phyloP scores from a whole-genome alignment of 305 asterid species.

The Caryopteris hybrid region DNA sequence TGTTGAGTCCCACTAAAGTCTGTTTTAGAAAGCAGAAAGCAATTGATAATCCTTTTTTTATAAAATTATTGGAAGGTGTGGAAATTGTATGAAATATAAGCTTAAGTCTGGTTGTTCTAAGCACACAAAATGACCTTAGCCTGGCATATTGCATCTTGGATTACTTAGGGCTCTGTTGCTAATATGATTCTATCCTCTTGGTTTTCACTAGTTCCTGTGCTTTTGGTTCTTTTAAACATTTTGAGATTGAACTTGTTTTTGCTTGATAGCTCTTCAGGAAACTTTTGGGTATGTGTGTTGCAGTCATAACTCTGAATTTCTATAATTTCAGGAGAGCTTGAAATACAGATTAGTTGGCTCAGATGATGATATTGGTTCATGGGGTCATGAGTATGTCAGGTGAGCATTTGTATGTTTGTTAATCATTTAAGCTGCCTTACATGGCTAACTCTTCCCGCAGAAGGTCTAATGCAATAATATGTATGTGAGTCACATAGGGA shows the following conservation, averaged over 20 bases:
- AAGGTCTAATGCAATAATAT: background rate
- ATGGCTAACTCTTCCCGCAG: background rate
- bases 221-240: background rate
- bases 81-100: background rate
- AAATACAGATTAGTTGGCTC: constrained; percentile 91
- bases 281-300: background rate
- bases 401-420: constrained; percentile 26
- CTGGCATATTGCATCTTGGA: background rate
- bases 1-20: background rate
- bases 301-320: constrained; percentile 15
- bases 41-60: background rate
- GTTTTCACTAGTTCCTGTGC: background rate
- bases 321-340: constrained; percentile 83
- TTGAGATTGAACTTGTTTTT: background rate
- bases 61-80: background rate
- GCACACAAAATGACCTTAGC: background rate
- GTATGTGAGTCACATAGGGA: background rate
- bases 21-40: background rate
- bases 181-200: no score
- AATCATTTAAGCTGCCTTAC: background rate
- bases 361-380: constrained; percentile 96
- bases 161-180: background rate
- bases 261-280: constrained; percentile 6
- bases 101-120: background rate
- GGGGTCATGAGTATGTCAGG: constrained; percentile 99